Evolutionary conservation across 257 asterid genomes (phyloP).

Genomic region (Solanum arcanum): DNA sequence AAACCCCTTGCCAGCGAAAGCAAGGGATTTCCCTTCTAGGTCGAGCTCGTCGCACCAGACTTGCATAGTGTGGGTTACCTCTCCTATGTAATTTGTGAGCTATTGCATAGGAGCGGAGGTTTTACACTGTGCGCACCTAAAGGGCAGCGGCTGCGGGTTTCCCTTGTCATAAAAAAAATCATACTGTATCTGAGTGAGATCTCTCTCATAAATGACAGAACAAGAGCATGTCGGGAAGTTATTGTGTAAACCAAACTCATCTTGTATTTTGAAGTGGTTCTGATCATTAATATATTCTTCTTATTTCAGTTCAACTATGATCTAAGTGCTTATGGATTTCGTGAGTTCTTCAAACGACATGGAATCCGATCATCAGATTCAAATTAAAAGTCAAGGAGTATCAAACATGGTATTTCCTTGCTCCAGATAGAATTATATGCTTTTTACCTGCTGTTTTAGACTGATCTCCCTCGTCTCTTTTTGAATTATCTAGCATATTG

Average conservation of each 20-base stretch:
- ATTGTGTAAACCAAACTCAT: not conserved
- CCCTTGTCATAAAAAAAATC: not conserved
- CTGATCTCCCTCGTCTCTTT: not conserved
- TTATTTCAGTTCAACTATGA: constrained; percentile 60
- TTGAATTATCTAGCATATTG: not conserved
- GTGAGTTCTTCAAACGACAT: constrained; percentile 80
- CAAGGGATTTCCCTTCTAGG: too few species aligned
- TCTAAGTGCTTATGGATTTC: constrained; percentile 67
- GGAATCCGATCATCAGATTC: constrained; percentile 35
- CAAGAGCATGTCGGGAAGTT: not conserved
- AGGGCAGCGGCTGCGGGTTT: too few species aligned
- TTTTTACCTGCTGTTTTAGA: not conserved
- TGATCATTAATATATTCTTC: not conserved
- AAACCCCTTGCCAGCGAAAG: too few species aligned
- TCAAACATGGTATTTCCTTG: not conserved
- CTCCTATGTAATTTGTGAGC: too few species aligned
- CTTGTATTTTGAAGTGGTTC: not conserved
- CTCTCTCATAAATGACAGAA: not conserved
- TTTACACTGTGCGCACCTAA: too few species aligned
- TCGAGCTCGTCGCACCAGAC: too few species aligned
- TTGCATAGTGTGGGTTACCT: too few species aligned
- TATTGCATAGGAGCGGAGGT: too few species aligned
- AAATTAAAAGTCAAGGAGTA: constrained; percentile 6
- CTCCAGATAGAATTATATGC: not conserved
- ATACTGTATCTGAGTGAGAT: not conserved